Base-by-base conservation (phyloP, 2,329 filamentous ascomycete genomes). In the Talaromyces sp. region DNA sequence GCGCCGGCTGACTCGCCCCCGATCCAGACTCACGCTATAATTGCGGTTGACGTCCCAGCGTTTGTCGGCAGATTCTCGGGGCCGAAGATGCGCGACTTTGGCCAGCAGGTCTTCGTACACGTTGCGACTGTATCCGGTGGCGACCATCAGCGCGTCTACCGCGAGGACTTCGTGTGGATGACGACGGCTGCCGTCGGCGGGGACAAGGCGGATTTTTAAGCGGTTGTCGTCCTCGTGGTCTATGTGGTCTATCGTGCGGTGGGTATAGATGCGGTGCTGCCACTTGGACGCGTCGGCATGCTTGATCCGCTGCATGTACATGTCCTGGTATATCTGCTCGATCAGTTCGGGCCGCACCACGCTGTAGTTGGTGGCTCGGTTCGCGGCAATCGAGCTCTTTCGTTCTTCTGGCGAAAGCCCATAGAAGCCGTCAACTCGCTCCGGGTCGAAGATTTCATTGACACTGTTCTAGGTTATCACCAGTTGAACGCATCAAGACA, bases 401-500 rank as follows among this genome's bases (percentile, higher is more conserved):
- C 93, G 89, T 64, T 87, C 81, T 52, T 82, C 79, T 1, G 87
- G 78, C 0, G 88, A 81, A 66, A 88, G 87, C 56, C 85, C 79
- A 79, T 87, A 97, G 68, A 96, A 85, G 52, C 82, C 82, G 73
- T 96, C 90, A 33, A 96, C 87, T 63, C 88, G 89, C 36, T 89
- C 87, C 1, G 94, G 94, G 78, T 98, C 92, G 82, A 98, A 98
- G 72, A 98, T 91, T 70, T 95, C 92, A 76, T 98, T 98, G 69
- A 98, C 92, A 70, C 90, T 93, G 65, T 27, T 47, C 12, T 47
- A 47, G 44, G 44, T 56, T 28, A 30, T 65, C 27, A 56, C 33
- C 56, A 55, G 34, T 27, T 16, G n/a, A 1, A 10, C 14, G 0
- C 2, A 12, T 57, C 40, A 33, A 14, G 23, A 51, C 6, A 9